Evolutionary conservation across 73 alveolate genomes (phyloP), one percentile per base, ranked within the genome.

Genomic region (Paramecium primaurelia): DNA sequence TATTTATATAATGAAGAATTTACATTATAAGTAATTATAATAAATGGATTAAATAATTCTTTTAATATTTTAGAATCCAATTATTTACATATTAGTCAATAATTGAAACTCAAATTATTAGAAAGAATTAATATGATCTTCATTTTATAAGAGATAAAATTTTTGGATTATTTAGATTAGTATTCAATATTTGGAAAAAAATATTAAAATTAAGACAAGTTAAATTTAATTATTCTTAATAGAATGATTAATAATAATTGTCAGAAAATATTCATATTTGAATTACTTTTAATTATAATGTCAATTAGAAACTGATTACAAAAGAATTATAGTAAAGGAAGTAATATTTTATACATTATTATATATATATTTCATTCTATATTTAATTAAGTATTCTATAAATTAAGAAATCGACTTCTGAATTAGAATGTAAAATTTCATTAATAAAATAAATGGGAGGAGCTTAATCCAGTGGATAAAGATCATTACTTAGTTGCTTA

Each of bases 371-470:
- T n/a, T 28, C 22, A 64, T 64, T 25, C 47, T 64, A 20, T 64
- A 64, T 64, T 25, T 32, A 32, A 32, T 25, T 64, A 12, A n/a
- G 12, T 64, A 28, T 64, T 64, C 84, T 64, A 32, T 64, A 28
- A 32, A 64, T 28, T 32, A 6, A 12, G 12, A 1, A 25, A 64
- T 64, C 32, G 69, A 54, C 20, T 54, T 54, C 69, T 54, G 69
- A 54, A 49, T 54, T 54, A 6, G 32, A 54, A 54, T n/a, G 32
- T 8, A 34, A 32, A 28, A 34, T 25, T 32, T 64, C 51, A 64
- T 64, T 64, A 64, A 64, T 64, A 64, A 64, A 64, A 64, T 64
- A 64, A 64, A 64, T 64, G 84, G 84, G 84, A 32, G 42, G 51
- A 28, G 84, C 84, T 28, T 64, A 28, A 64, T 64, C 84, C 10